Evolutionary conservation across 2,329 filamentous ascomycete species (phyloP).

Genomic region (Neonectria ditissima): DNA sequence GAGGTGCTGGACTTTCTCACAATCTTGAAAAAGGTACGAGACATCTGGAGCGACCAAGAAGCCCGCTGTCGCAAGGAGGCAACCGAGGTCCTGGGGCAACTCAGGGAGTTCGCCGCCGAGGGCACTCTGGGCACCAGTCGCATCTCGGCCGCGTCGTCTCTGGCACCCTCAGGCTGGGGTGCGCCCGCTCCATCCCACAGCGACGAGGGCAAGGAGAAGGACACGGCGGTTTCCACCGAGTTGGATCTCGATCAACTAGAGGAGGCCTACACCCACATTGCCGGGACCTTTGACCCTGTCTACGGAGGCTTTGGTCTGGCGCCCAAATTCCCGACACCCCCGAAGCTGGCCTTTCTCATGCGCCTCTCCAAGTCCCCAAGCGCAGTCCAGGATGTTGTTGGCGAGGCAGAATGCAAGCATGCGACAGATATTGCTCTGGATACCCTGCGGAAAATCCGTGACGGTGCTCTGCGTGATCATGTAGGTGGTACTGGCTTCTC

Average conservation of each 20-base stretch:
- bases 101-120: constrained; percentile 90
- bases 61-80: constrained; percentile 85
- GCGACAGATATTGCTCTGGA: constrained; percentile 83
- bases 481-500: constrained; percentile 66
- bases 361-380: constrained; percentile 77
- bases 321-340: constrained; percentile 91
- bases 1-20: constrained; percentile 83
- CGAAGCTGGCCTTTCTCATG: constrained; percentile 85
- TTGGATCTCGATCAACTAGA: constrained; percentile 92
- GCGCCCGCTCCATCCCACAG: constrained; percentile 46
- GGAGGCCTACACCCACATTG: constrained; percentile 86
- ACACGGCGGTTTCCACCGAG: constrained; percentile 67
- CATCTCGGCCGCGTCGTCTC: constrained; percentile 46
- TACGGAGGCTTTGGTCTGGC: constrained; percentile 84
- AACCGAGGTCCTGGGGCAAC: constrained; percentile 81
- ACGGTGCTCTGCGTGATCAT: constrained; percentile 67
- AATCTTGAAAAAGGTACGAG: constrained; percentile 81
- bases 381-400: constrained; percentile 88
- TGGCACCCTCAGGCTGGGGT: constrained; percentile 48
- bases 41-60: constrained; percentile 85
- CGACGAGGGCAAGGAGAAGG: constrained; percentile 36
- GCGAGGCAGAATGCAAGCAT: constrained; percentile 78
- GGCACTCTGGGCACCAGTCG: constrained; percentile 72
- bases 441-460: constrained; percentile 80
- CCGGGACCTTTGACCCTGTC: constrained; percentile 80